These are phyloP conservation scores for Talaromyces sp. DNA, from an alignment of 2,329 filamentous ascomycete genomes.

Conservation along the genomic window DNA sequence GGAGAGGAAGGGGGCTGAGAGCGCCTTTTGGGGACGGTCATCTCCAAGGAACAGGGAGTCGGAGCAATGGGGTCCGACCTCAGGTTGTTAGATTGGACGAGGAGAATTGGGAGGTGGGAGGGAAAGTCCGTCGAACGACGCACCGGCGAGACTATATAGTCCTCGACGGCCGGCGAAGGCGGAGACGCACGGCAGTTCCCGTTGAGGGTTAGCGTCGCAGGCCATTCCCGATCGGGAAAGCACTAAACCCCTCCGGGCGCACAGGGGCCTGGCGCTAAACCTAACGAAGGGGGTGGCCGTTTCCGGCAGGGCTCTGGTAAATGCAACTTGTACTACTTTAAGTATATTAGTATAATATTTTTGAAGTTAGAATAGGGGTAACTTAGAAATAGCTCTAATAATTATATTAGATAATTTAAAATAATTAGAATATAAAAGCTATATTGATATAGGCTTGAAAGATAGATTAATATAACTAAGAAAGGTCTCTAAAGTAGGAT, in stretches of 20 bases:
- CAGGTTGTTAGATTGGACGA: background rate
- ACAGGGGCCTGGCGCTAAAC: conserved; percentile 9
- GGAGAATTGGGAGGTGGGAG: conserved; percentile 2
- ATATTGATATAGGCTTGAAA: no score
- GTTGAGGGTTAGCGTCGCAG: conserved; percentile 1
- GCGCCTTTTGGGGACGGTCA: background rate
- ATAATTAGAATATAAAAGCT: no score
- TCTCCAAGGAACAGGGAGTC: conserved; percentile 5
- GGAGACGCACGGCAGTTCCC: conserved; percentile 5
- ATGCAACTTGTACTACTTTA: conserved; percentile 13
- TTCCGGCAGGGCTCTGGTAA: conserved; percentile 9
- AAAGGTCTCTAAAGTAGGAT: no score
- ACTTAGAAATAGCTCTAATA: no score
- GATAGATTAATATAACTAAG: no score
- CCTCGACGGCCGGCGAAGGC: background rate
- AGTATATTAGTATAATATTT: no score
- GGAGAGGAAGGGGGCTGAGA: background rate
- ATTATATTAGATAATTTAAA: no score
- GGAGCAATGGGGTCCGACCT: conserved; percentile 4
- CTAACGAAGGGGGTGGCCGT: conserved; percentile 7
- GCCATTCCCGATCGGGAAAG: conserved; percentile 1
- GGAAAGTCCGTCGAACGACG: conserved; percentile 8
- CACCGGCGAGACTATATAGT: conserved; percentile 11
- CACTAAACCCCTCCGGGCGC: conserved; percentile 4
- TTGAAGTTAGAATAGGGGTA: no score